Conservation (phyloP, 2,329 filamentous ascomycete species). For the Pyrenochaeta sp. region DNA sequence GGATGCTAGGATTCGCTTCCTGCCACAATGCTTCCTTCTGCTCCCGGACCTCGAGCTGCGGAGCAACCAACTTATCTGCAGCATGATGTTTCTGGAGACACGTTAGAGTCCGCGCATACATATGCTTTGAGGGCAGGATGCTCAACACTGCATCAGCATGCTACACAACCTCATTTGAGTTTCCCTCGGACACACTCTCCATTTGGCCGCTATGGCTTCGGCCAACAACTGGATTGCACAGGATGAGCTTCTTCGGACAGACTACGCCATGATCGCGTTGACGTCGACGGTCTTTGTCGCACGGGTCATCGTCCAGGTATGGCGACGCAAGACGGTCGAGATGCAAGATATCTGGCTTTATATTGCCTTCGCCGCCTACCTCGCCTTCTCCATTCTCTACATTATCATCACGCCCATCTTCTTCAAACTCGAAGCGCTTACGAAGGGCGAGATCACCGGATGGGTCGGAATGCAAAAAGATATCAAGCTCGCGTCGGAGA, state of each 20-base stretch:
- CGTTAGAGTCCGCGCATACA: neutral
- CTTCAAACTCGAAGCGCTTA: slow-evolving; percentile 40
- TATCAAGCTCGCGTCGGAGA: slow-evolving; percentile 39
- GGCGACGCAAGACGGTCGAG: slow-evolving; percentile 14
- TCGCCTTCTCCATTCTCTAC: slow-evolving; percentile 39
- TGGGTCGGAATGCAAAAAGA: slow-evolving; percentile 46
- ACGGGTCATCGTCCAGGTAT: slow-evolving; percentile 18
- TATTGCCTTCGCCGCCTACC: slow-evolving; percentile 39
- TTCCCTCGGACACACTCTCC: neutral
- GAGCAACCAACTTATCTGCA: neutral
- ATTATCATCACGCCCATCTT: slow-evolving; percentile 47
- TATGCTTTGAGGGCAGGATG: neutral
- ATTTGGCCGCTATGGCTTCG: slow-evolving; percentile 19
- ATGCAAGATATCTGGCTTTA: slow-evolving; percentile 32
- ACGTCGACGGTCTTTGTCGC: slow-evolving; percentile 29
- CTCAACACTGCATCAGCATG: neutral
- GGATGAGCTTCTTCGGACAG: slow-evolving; percentile 18
- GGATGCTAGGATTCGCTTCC: neutral
- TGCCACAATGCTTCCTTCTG: slow-evolving; percentile 1
- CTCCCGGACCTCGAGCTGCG: neutral
- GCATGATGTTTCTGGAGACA: neutral
- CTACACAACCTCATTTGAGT: neutral
- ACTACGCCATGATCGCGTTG: slow-evolving; percentile 24
- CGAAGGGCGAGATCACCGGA: slow-evolving; percentile 23
- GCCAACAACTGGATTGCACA: slow-evolving; percentile 25